Percentiles rank a stretch among this genome's conserved stretches.
These are phyloP conservation scores for Penicillium maclennaniae DNA, from an alignment of 495 filamentous ascomycete genomes.

Conservation along the genomic window DNA sequence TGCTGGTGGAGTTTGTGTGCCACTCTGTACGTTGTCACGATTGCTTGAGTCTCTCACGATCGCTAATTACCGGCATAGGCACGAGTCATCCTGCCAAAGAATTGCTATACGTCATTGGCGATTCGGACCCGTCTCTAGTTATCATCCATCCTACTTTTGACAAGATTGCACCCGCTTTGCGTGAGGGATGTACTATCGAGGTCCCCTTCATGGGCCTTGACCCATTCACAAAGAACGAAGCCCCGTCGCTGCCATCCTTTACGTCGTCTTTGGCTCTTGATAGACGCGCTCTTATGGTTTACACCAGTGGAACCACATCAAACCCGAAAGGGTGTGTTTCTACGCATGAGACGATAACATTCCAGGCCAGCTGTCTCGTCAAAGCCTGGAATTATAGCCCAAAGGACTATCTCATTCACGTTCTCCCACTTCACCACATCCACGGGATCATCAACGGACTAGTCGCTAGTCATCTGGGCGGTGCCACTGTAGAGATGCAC, in stretches of 20 bases:
- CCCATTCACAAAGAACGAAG: constrained; percentile 25
- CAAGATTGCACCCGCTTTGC: constrained; percentile 29
- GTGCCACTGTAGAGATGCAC: constrained; percentile 43
- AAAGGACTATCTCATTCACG: constrained; percentile 41
- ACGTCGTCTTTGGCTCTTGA: constrained; percentile 21
- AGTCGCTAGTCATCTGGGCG: constrained; percentile 35
- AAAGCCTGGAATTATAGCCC: constrained; percentile 36
- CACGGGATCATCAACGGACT: constrained; percentile 45
- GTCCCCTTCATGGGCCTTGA: constrained; percentile 33
- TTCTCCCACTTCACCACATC: constrained; percentile 44
- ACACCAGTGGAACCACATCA: constrained; percentile 45
- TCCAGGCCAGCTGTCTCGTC: constrained; percentile 38
- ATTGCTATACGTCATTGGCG: constrained; percentile 39
- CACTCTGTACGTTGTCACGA: constrained; percentile 27
- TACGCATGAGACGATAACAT: constrained; percentile 44
- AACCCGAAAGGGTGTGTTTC: constrained; percentile 44
- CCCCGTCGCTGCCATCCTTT: constrained; percentile 31
- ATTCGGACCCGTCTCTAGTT: constrained; percentile 42
- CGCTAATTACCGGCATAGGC: constrained; percentile 15
- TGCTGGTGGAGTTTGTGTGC: constrained; percentile 41
- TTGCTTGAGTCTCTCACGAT: background rate
- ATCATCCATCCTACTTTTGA: constrained; percentile 40
- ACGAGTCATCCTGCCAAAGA: constrained; percentile 48
- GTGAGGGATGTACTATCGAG: constrained; percentile 23
- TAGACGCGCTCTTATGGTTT: constrained; percentile 44